phyloP scores from a whole-genome alignment of 2,329 filamentous ascomycete species.

The Rhinocladiella mackenziei region DNA sequence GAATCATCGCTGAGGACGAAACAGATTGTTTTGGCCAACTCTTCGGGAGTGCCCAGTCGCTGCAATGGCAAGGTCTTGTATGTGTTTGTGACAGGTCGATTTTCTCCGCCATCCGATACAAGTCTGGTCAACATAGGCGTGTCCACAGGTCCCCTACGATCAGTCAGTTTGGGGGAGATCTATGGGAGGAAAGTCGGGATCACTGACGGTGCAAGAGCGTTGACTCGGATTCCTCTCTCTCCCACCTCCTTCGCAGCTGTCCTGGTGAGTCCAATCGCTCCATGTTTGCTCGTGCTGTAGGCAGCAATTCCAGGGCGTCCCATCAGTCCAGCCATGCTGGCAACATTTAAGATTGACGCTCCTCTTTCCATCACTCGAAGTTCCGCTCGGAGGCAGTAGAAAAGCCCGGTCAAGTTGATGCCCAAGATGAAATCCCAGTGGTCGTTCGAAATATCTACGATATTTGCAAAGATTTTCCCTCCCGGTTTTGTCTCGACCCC shows the following conservation, averaged over 20 bases:
- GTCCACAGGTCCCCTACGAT: constrained; percentile 17
- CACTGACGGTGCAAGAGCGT: constrained; percentile 34
- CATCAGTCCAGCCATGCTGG: constrained; percentile 38
- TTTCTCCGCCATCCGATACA: constrained; percentile 2
- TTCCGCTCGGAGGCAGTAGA: constrained; percentile 40
- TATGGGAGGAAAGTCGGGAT: background rate
- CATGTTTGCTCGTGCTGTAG: constrained; percentile 44
- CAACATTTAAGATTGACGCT: constrained; percentile 42
- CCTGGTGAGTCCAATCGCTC: constrained; percentile 44
- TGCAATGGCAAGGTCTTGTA: constrained; percentile 40
- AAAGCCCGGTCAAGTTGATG: constrained; percentile 42
- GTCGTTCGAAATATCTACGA: constrained; percentile 37
- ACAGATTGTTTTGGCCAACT: constrained; percentile 41
- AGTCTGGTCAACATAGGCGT: constrained; percentile 21
- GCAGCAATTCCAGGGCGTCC: constrained; percentile 39
- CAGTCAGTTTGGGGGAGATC: constrained; percentile 4
- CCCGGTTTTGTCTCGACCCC: constrained; percentile 34
- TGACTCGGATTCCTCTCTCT: constrained; percentile 36
- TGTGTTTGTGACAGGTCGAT: constrained; percentile 15
- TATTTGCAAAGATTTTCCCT: constrained; percentile 44
- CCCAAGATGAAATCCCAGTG: constrained; percentile 44
- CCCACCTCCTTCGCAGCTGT: constrained; percentile 36
- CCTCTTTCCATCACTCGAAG: constrained; percentile 41
- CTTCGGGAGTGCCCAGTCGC: constrained; percentile 47
- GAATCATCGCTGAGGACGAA: constrained; percentile 46